Evolutionary conservation across 345 rosid species (phyloP).

Genomic region (Xanthoceras sorbifolium): DNA sequence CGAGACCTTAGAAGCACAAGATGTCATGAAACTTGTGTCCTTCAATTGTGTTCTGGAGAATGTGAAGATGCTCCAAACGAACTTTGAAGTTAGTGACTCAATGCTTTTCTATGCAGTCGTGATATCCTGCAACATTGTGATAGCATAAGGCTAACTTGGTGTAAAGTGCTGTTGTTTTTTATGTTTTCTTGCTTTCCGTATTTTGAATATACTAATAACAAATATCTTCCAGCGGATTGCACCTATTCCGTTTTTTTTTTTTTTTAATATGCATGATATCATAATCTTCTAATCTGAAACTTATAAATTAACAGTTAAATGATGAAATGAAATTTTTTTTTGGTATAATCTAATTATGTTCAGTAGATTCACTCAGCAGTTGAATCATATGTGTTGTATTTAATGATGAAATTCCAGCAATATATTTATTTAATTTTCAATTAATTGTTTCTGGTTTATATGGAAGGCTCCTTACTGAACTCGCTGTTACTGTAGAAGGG

Average conservation of each 20-base stretch:
- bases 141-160: neutral
- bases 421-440: neutral
- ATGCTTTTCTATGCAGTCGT: neutral
- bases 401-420: neutral
- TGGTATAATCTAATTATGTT: neutral
- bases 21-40: neutral
- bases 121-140: neutral
- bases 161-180: neutral
- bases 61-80: neutral
- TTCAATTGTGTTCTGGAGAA: neutral
- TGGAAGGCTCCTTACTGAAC: constrained; percentile 13
- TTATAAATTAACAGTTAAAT: neutral
- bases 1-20: neutral
- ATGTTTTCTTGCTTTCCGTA: neutral
- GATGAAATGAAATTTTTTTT: neutral
- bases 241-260: neutral
- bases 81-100: neutral
- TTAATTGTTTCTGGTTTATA: neutral
- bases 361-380: neutral
- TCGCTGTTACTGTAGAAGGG: constrained; percentile 36
- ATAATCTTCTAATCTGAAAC: neutral
- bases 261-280: neutral
- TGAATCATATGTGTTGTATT: neutral
- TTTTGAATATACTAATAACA: neutral
- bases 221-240: neutral